Conservation (phyloP, 441 rosid genomes). For the Jatropha podagrica region DNA sequence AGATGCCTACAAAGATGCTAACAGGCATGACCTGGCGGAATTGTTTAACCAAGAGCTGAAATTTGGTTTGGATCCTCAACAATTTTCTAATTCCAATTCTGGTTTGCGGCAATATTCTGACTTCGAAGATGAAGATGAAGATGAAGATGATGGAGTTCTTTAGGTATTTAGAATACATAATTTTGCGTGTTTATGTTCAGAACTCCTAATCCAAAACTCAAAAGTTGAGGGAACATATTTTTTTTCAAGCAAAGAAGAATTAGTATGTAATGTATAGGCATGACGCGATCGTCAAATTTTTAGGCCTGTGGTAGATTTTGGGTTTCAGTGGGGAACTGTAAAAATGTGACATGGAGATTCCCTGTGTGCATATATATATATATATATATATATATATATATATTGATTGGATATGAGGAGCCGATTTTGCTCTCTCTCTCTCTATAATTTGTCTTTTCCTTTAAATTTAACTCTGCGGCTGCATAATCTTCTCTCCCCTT, state of each 20-base stretch:
- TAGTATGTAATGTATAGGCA: conserved; percentile 6
- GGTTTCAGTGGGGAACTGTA: conserved; percentile 1
- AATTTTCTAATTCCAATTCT: conserved; percentile 32
- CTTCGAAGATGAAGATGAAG: conserved; percentile 30
- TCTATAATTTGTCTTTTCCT: too few relatives aligned
- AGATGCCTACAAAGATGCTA: conserved; percentile 56
- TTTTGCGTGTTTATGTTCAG: background rate
- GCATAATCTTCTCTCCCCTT: too few relatives aligned
- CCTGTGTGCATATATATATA: too few relatives aligned
- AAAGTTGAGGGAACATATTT: background rate
- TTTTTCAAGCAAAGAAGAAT: conserved; percentile 2
- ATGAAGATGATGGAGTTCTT: conserved; percentile 23
- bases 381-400: too few relatives aligned
- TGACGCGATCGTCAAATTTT: background rate
- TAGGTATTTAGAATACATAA: conserved; percentile 1
- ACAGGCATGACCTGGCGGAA: conserved; percentile 69
- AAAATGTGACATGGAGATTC: background rate
- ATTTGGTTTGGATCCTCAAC: conserved; percentile 44
- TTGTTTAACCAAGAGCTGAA: conserved; percentile 66
- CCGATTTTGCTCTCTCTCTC: too few relatives aligned
- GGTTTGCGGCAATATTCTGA: conserved; percentile 24
- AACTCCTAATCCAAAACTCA: too few relatives aligned
- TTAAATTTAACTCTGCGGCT: too few relatives aligned
- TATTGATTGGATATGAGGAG: too few relatives aligned
- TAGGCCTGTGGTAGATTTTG: background rate